Conservation (phyloP, 179 eudicot species). For the Amaranthus tricolor region DNA sequence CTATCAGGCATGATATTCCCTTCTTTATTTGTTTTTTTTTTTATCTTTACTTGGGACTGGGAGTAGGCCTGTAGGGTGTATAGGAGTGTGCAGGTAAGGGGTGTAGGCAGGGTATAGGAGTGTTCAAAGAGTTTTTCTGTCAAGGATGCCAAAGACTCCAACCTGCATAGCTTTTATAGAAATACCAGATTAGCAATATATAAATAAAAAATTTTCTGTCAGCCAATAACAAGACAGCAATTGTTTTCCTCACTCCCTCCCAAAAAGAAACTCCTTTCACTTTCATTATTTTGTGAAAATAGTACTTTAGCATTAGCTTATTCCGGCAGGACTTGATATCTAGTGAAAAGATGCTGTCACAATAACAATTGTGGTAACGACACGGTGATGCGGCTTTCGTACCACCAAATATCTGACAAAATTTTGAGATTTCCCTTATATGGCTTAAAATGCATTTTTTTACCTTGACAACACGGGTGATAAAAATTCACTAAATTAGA, state of each 20-base stretch:
- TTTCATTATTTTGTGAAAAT: not conserved
- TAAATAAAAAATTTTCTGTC: conserved; percentile 23
- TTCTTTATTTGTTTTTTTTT: not conserved
- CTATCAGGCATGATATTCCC: conserved; percentile 22
- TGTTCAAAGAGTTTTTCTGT: not conserved
- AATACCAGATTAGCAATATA: not conserved
- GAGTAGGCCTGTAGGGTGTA: not conserved
- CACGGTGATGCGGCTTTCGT: too few relatives aligned
- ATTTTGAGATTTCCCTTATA: too few relatives aligned
- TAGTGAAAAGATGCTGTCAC: too few relatives aligned
- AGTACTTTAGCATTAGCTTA: conserved; percentile 3
- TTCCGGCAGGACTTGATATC: not conserved
- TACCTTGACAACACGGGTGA: too few relatives aligned
- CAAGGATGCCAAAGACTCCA: conserved; percentile 14
- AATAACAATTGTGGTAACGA: too few relatives aligned
- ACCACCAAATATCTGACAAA: too few relatives aligned
- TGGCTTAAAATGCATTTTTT: too few relatives aligned
- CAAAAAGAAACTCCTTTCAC: conserved; percentile 8
- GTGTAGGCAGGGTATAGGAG: conserved; percentile 6
- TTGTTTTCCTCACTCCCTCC: not conserved
- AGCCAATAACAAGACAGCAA: conserved; percentile 33
- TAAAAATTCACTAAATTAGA: too few relatives aligned
- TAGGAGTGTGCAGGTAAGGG: conserved; percentile 6
- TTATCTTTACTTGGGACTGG: not conserved
- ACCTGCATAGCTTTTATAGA: conserved; percentile 28